Percentiles rank a stretch among this genome's conserved stretches.
Conservation (phyloP, 345 rosid species). For the Iberis pinnata region DNA sequence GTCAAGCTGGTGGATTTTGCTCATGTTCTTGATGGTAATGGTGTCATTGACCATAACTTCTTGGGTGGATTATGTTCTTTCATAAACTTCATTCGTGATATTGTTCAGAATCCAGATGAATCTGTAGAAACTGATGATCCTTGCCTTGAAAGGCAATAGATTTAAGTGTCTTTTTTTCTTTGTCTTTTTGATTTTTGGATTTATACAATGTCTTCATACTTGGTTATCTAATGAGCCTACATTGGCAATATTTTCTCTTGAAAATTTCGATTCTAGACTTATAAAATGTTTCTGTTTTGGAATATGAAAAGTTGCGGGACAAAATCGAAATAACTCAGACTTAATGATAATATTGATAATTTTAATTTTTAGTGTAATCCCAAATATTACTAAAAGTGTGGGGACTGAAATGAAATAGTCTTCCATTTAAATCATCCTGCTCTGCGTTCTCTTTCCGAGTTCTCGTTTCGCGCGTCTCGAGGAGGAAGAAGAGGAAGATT, state of each 20-base stretch:
- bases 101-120: constrained; percentile 42
- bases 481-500: constrained; percentile 17
- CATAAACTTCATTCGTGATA: constrained; percentile 67
- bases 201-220: constrained; percentile 13
- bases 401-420: constrained; percentile 26
- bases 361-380: not conserved
- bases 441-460: constrained; percentile 16
- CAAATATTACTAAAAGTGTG: not conserved
- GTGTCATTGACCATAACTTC: constrained; percentile 89
- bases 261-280: constrained; percentile 3
- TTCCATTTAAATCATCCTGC: constrained; percentile 8
- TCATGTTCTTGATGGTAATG: constrained; percentile 76
- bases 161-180: not conserved
- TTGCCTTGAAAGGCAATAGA: not conserved
- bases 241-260: no score
- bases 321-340: constrained; percentile 2
- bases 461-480: constrained; percentile 27
- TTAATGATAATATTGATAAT: not conserved
- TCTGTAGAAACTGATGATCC: constrained; percentile 15
- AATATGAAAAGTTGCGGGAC: not conserved
- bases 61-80: constrained; percentile 90
- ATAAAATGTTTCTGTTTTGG: not conserved
- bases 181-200: constrained; percentile 23
- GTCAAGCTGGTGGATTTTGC: constrained; percentile 92
- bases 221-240: no score